These are phyloP conservation scores for Tarenaya hassleriana DNA, from an alignment of 345 rosid species.

Conservation along the genomic window DNA sequence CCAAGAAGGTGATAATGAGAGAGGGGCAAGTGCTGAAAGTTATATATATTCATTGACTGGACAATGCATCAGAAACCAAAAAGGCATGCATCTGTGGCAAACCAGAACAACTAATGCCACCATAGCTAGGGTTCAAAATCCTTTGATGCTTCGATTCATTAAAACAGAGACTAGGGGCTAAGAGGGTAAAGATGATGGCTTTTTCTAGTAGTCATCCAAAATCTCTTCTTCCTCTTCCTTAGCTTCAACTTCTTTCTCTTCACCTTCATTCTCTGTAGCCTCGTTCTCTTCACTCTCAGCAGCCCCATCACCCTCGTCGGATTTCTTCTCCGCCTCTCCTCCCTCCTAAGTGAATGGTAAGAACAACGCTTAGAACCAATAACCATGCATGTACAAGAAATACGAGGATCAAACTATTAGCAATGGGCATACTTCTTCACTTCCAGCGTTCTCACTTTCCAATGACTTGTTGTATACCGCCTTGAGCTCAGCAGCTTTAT, in stretches of 20 bases:
- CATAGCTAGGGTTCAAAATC: too few relatives aligned
- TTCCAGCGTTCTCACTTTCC: conserved; percentile 32
- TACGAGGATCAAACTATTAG: neutral
- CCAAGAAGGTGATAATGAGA: too few relatives aligned
- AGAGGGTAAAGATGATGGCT: neutral
- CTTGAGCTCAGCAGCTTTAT: conserved; percentile 69
- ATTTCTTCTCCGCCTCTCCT: conserved; percentile 31
- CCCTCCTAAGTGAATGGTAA: conserved; percentile 32
- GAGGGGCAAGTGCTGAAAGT: too few relatives aligned
- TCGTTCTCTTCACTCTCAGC: neutral
- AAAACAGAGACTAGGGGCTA: too few relatives aligned
- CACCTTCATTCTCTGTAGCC: conserved; percentile 5
- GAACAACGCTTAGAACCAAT: neutral
- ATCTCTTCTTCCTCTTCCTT: conserved; percentile 34
- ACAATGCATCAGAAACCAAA: too few relatives aligned
- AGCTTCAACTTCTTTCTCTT: conserved; percentile 17
- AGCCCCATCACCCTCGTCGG: conserved; percentile 18
- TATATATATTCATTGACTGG: too few relatives aligned
- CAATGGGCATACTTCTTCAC: conserved; percentile 33
- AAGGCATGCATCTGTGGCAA: too few relatives aligned
- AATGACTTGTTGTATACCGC: conserved; percentile 47
- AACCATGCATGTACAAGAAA: neutral
- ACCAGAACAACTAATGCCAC: too few relatives aligned
- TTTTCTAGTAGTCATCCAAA: conserved; percentile 36
- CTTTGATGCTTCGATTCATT: too few relatives aligned